Percentiles rank a stretch among this genome's conserved stretches.
phyloP scores from a whole-genome alignment of 495 filamentous ascomycete genomes.

The Penicillium samsonianum region DNA sequence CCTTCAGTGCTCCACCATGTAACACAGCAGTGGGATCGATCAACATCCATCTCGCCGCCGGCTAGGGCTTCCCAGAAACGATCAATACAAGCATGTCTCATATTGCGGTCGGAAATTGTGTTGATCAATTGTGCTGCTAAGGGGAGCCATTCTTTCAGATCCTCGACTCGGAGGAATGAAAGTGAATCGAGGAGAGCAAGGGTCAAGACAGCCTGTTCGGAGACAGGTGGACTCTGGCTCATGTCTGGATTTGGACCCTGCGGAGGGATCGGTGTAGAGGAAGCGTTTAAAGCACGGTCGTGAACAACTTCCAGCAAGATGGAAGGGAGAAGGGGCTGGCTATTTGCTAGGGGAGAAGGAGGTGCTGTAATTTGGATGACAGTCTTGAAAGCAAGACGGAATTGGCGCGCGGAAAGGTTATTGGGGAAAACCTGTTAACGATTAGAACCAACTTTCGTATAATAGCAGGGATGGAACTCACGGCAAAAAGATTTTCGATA shows the following conservation, averaged over 20 bases:
- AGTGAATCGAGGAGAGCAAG: conserved; percentile 83
- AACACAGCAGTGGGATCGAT: conserved; percentile 75
- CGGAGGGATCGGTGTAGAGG: conserved; percentile 50
- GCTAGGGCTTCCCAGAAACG: conserved; percentile 85
- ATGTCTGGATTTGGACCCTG: conserved; percentile 34
- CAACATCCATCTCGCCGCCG: conserved; percentile 89
- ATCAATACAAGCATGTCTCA: conserved; percentile 66
- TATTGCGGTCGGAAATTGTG: conserved; percentile 56
- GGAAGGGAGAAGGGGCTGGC: conserved; percentile 73
- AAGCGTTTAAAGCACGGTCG: conserved; percentile 60
- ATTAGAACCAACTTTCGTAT: conserved; percentile 17
- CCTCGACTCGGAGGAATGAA: conserved; percentile 65
- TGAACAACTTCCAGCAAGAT: conserved; percentile 79
- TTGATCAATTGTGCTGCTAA: conserved; percentile 69
- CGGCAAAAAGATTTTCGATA: conserved; percentile 78
- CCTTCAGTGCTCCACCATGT: conserved; percentile 83
- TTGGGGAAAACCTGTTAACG: conserved; percentile 65
- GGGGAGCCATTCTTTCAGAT: conserved; percentile 77
- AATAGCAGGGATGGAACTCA: conserved; percentile 24
- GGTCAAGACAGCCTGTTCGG: conserved; percentile 78
- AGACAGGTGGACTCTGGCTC: conserved; percentile 49
- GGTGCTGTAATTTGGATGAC: conserved; percentile 84
- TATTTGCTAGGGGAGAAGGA: conserved; percentile 69
- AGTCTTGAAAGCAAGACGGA: conserved; percentile 89
- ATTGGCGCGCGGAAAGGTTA: conserved; percentile 84